phyloP scores from a whole-genome alignment of 495 filamentous ascomycete species.

The Patellaria atrata region DNA sequence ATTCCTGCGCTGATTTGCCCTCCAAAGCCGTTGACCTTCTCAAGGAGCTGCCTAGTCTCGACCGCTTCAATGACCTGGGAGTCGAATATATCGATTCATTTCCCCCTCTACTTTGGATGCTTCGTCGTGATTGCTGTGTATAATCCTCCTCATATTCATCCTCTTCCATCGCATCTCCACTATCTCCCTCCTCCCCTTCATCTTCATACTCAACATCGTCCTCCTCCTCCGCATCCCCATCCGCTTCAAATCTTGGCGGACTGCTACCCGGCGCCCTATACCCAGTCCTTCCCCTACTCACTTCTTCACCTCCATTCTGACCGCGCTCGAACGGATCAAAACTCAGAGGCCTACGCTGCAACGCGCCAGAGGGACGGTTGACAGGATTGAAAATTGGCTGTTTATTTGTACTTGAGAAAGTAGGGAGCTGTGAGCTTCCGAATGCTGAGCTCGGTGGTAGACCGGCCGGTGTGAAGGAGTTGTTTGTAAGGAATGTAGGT shows the following conservation, averaged over 20 bases:
- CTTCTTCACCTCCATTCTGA: slow-evolving; percentile 27
- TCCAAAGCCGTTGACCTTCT: background rate
- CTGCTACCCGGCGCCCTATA: slow-evolving; percentile 26
- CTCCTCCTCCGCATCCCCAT: slow-evolving; percentile 16
- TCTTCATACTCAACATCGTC: slow-evolving; percentile 26
- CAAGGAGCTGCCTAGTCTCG: background rate
- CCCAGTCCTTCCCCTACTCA: slow-evolving; percentile 15
- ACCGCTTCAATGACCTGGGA: background rate
- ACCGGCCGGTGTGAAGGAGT: slow-evolving; percentile 62
- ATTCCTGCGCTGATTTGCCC: background rate
- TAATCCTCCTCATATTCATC: slow-evolving; percentile 39
- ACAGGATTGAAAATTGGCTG: background rate
- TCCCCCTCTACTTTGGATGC: background rate
- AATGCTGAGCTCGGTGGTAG: slow-evolving; percentile 47
- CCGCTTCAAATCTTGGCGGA: slow-evolving; percentile 18
- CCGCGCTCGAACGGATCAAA: slow-evolving; percentile 8
- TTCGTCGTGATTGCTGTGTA: slow-evolving; percentile 19
- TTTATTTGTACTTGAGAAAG: slow-evolving; percentile 15
- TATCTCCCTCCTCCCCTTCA: slow-evolving; percentile 21
- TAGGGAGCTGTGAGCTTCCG: slow-evolving; percentile 48
- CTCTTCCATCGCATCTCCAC: slow-evolving; percentile 33
- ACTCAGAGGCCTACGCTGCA: slow-evolving; percentile 5
- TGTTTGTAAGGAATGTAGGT: slow-evolving; percentile 39
- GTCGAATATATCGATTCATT: slow-evolving; percentile 4
- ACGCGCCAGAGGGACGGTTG: background rate